Base-by-base conservation (phyloP, 345 rosid species). In the Schrenkiella parvula region DNA sequence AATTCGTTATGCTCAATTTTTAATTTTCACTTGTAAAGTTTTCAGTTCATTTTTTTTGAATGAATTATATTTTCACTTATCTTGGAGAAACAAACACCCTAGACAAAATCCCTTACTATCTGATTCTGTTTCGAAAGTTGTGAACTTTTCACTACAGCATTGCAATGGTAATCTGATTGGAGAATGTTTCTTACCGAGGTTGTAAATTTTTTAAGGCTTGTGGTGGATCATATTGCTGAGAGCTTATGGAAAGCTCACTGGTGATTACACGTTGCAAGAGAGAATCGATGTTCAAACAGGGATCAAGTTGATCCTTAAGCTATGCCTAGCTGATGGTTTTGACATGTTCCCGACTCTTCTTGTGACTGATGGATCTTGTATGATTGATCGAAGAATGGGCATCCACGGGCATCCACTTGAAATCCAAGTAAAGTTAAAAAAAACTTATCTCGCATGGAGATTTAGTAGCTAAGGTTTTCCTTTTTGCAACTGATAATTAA, bases 211-310 rank as follows among this genome's bases (percentile, higher is more conserved):
- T 10, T 54, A 80, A 73, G 98, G 98, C 68, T 78, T 93, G 77
- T 93, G 97, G 98, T 93, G 97, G 98, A 87, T 93, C 67, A 86
- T 93, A 61, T 74, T 93, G 84, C 76, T 93, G 79, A 87, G 98
- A 82, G 91, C 93, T 58, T 93, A 90, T 62, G 98, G 97, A 61
- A 93, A 87, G 87, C 84, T 93, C 73, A 93, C 95, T 0, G 89
- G 97, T 3, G 97, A 93, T 80, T 82, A 85, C 68, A 41, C 89
- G 0, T 78, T 93, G 77, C 97, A 93, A 79, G 97, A 89, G 79
- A 87, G 98, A 83, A 86, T 89, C n/a, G 98, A 93, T 72, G 97
- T 93, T 66, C 98, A 93, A 68, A 93, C 98, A 48, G 98, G 98
- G 80, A 89, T 93, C 62, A 83, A 88, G 64, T 81, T 90, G 74